Conservation (phyloP, 164 flowering plant species). For the Platanus orientalis region DNA sequence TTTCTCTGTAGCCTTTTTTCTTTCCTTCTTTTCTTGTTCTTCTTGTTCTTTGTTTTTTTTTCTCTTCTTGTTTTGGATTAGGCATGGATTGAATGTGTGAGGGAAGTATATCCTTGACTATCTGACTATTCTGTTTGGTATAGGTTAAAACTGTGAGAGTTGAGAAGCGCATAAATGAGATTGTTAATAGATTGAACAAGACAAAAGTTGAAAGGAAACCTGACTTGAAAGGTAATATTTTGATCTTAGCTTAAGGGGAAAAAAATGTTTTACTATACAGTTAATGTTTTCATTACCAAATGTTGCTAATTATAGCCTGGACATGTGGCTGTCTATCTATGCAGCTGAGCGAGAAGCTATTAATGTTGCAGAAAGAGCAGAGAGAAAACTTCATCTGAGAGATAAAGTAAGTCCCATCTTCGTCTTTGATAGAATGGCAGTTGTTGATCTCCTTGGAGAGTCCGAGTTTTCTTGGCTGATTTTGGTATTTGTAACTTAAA, state of each 20-base stretch:
- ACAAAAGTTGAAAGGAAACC: slow-evolving; percentile 89
- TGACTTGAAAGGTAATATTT: slow-evolving; percentile 69
- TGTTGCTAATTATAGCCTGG: background rate
- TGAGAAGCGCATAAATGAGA: slow-evolving; percentile 91
- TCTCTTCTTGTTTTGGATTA: background rate
- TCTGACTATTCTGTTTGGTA: background rate
- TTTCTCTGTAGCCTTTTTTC: no score
- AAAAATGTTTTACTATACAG: background rate
- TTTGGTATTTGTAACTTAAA: background rate
- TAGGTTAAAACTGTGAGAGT: slow-evolving; percentile 93
- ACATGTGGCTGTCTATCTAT: slow-evolving; percentile 6
- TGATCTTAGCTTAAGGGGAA: background rate
- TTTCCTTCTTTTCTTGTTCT: no score
- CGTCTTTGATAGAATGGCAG: background rate
- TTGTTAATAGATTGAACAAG: slow-evolving; percentile 87
- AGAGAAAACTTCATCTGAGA: slow-evolving; percentile 73
- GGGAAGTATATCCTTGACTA: background rate
- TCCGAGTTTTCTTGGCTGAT: background rate
- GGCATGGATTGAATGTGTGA: background rate
- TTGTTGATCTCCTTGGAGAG: background rate
- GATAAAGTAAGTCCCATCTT: slow-evolving; percentile 64
- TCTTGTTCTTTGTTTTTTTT: background rate
- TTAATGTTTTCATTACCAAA: background rate
- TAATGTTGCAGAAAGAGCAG: slow-evolving; percentile 86
- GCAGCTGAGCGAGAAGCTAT: slow-evolving; percentile 94